These are phyloP conservation scores for Cryoendolithus antarcticus DNA, from an alignment of 2,329 filamentous ascomycete genomes.

Conservation along the genomic window DNA sequence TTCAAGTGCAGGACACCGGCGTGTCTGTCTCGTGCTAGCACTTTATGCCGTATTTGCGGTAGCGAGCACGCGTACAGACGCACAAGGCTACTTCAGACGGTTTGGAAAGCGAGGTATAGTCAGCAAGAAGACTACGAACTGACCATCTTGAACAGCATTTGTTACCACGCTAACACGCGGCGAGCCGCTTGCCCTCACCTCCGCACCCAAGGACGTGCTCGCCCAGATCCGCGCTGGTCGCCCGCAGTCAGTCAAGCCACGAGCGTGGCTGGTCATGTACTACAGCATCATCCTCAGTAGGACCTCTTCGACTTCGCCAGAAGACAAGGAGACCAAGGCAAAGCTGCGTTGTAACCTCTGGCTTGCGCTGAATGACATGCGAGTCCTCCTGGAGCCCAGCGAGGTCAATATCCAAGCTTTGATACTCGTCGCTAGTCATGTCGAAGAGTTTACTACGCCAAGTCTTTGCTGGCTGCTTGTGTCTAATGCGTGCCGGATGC, in stretches of 20 bases:
- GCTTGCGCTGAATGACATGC: slow-evolving; percentile 15
- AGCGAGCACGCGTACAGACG: too few relatives aligned
- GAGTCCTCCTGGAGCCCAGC: slow-evolving; percentile 12
- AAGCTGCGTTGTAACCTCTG: slow-evolving; percentile 13
- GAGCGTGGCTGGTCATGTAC: slow-evolving; percentile 16
- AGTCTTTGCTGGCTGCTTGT: slow-evolving; percentile 15
- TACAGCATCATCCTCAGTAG: slow-evolving; percentile 12
- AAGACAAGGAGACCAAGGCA: slow-evolving; percentile 6
- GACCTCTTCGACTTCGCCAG: slow-evolving; percentile 4
- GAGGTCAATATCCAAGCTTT: slow-evolving; percentile 14
- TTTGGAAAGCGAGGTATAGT: too few relatives aligned
- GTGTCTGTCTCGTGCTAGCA: too few relatives aligned
- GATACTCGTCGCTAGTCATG: slow-evolving; percentile 10
- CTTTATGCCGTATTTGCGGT: too few relatives aligned
- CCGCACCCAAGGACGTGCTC: slow-evolving; percentile 4
- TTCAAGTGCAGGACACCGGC: too few relatives aligned
- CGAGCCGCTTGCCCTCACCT: slow-evolving; percentile 5
- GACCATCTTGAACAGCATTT: slow-evolving; percentile 4
- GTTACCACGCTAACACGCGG: slow-evolving; percentile 4
- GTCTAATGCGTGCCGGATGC: slow-evolving; percentile 14
- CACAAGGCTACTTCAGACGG: too few relatives aligned
- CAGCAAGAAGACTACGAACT: too few relatives aligned
- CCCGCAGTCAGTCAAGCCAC: slow-evolving; percentile 7
- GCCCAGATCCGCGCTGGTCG: slow-evolving; percentile 5
- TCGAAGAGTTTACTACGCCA: slow-evolving; percentile 15